phyloP scores from a whole-genome alignment of 345 rosid genomes.

The Theobroma cacao region DNA sequence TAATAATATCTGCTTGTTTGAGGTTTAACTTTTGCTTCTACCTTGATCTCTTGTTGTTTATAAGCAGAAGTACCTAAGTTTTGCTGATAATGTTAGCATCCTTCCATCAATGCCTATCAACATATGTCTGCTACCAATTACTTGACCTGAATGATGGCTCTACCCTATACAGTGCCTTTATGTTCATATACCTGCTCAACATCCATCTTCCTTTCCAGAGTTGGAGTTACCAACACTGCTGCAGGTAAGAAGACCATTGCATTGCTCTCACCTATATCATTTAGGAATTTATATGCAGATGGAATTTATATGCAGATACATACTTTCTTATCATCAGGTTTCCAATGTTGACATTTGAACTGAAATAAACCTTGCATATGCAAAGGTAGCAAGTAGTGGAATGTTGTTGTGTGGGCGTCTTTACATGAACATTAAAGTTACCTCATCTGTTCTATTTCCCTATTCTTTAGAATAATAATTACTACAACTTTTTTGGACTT shows the following conservation, averaged over 20 bases:
- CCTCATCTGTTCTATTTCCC: background rate
- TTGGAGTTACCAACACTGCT: conserved; percentile 86
- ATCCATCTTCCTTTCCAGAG: conserved; percentile 78
- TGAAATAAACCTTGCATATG: background rate
- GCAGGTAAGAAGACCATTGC: conserved; percentile 51
- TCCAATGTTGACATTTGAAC: background rate
- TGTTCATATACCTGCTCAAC: conserved; percentile 85
- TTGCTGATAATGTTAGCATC: background rate
- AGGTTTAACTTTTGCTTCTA: conserved; percentile 8
- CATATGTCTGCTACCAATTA: conserved; percentile 2
- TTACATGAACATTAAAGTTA: background rate
- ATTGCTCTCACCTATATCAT: background rate
- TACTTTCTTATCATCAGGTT: background rate
- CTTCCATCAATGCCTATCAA: background rate
- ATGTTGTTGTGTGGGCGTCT: background rate
- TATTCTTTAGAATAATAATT: background rate
- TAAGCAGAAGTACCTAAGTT: background rate
- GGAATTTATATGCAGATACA: background rate
- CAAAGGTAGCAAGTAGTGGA: background rate
- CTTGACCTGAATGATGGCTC: conserved; percentile 19
- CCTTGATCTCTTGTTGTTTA: conserved; percentile 11
- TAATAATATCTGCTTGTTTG: conserved; percentile 19
- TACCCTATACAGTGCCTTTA: conserved; percentile 65
- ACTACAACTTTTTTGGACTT: conserved; percentile 20
- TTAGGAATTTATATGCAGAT: background rate